Evolutionary conservation across 768 basidiomycete genomes (phyloP).

Genomic region (Pholiota microspora): DNA sequence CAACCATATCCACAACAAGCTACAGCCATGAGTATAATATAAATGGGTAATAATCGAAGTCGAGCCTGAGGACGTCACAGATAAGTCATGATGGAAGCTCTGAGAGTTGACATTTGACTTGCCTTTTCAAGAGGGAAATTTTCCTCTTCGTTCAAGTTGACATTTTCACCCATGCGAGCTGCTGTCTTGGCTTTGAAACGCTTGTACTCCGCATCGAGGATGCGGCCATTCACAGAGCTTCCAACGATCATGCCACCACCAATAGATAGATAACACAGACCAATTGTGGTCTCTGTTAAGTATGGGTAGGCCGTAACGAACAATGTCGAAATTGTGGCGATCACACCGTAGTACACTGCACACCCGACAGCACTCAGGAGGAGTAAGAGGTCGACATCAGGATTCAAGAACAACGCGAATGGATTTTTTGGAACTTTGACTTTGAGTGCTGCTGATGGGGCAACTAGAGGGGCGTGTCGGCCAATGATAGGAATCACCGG

Average conservation of each 20-base stretch:
- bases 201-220: constrained; percentile 67
- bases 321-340: constrained; percentile 58
- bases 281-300: constrained; percentile 62
- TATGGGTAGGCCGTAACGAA: constrained; percentile 57
- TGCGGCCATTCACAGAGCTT: constrained; percentile 52
- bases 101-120: too few relatives aligned
- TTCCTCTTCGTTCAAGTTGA: constrained; percentile 21
- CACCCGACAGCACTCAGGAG: constrained; percentile 49
- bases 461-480: constrained; percentile 25
- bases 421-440: constrained; percentile 50
- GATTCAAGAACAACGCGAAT: constrained; percentile 49
- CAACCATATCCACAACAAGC: constrained; percentile 59
- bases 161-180: constrained; percentile 1
- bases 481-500: constrained; percentile 51
- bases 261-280: constrained; percentile 75
- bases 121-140: constrained; percentile 60
- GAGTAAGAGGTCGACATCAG: constrained; percentile 56
- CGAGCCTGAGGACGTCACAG: constrained; percentile 34
- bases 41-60: constrained; percentile 42
- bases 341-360: constrained; percentile 59
- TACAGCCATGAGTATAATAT: constrained; percentile 35
- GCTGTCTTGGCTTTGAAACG: constrained; percentile 33
- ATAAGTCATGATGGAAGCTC: too few relatives aligned
- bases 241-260: constrained; percentile 72
- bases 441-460: constrained; percentile 26